These are phyloP conservation scores for Auriscalpium microsporum DNA, from an alignment of 768 basidiomycete genomes.

Conservation along the genomic window DNA sequence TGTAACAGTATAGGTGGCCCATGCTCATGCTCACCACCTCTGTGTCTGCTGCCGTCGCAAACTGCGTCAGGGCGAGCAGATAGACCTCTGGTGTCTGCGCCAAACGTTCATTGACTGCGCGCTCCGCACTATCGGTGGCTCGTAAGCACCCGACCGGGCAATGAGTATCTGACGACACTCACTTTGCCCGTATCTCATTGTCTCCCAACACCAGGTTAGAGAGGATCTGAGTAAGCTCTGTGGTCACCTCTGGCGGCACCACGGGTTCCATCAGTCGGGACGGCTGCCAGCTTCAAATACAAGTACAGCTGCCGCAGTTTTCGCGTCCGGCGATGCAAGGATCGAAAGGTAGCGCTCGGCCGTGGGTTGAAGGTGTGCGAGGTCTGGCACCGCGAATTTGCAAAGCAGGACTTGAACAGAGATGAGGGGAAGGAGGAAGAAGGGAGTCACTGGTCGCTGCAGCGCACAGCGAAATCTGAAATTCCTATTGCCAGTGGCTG, in stretches of 20 bases:
- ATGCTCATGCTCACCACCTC: conserved; percentile 55
- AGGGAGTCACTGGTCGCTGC: too few relatives aligned
- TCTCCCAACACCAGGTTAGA: conserved; percentile 80
- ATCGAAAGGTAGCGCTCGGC: too few relatives aligned
- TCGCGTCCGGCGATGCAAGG: too few relatives aligned
- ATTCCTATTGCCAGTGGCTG: too few relatives aligned
- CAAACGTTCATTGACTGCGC: conserved; percentile 73
- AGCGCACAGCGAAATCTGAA: too few relatives aligned
- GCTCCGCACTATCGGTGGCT: conserved; percentile 49
- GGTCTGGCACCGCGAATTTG: too few relatives aligned
- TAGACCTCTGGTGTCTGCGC: conserved; percentile 74
- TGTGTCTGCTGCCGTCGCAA: conserved; percentile 67
- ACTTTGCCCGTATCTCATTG: conserved; percentile 75
- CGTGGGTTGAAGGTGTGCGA: too few relatives aligned
- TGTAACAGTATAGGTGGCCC: too few relatives aligned
- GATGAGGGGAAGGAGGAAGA: too few relatives aligned
- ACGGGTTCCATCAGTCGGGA: conserved; percentile 6
- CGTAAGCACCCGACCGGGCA: neutral
- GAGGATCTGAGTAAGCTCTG: conserved; percentile 74
- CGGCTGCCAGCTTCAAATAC: neutral
- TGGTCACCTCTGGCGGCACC: conserved; percentile 57
- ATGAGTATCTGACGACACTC: conserved; percentile 6
- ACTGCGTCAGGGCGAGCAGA: conserved; percentile 70
- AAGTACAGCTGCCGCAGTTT: too few relatives aligned
- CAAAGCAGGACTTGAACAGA: too few relatives aligned